Percentiles rank a stretch among this genome's conserved stretches.
Evolutionary conservation across 2,329 filamentous ascomycete genomes (phyloP).

Genomic region (Paracoccidioides brasiliensis): DNA sequence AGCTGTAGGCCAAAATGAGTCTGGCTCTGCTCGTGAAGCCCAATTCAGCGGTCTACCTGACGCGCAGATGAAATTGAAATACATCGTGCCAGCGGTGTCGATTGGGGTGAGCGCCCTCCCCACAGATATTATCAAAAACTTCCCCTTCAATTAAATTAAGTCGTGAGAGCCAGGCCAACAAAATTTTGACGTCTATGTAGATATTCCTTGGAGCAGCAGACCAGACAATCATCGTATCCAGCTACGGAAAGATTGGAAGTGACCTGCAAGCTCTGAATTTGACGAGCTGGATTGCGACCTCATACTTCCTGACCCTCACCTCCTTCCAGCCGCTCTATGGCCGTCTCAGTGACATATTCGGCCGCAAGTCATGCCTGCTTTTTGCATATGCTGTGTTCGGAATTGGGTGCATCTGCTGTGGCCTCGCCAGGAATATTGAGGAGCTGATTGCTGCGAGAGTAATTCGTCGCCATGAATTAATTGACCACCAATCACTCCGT

Average conservation of each 20-base stretch:
- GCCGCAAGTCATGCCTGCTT: conserved; percentile 52
- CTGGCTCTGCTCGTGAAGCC: conserved; percentile 17
- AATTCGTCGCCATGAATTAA: conserved; percentile 11
- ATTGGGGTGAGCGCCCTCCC: conserved; percentile 40
- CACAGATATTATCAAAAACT: no score
- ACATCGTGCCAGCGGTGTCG: conserved; percentile 48
- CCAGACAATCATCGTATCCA: conserved; percentile 64
- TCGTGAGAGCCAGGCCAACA: background rate
- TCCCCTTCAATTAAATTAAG: background rate
- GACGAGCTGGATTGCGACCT: conserved; percentile 62
- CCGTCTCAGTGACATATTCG: conserved; percentile 58
- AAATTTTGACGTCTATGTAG: conserved; percentile 26
- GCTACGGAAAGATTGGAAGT: conserved; percentile 64
- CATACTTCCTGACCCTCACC: conserved; percentile 59
- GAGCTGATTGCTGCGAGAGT: conserved; percentile 53
- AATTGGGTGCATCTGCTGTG: conserved; percentile 49
- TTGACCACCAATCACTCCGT: background rate
- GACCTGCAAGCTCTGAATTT: conserved; percentile 61
- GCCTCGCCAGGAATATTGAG: conserved; percentile 48
- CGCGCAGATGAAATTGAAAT: conserved; percentile 39
- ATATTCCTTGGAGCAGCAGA: conserved; percentile 61
- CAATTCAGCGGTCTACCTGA: conserved; percentile 37
- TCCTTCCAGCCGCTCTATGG: conserved; percentile 65
- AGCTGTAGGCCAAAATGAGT: conserved; percentile 21
- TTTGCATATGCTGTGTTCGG: conserved; percentile 53